Conservation (phyloP, 805 yeast species). For the Cyberlindnera americana region DNA sequence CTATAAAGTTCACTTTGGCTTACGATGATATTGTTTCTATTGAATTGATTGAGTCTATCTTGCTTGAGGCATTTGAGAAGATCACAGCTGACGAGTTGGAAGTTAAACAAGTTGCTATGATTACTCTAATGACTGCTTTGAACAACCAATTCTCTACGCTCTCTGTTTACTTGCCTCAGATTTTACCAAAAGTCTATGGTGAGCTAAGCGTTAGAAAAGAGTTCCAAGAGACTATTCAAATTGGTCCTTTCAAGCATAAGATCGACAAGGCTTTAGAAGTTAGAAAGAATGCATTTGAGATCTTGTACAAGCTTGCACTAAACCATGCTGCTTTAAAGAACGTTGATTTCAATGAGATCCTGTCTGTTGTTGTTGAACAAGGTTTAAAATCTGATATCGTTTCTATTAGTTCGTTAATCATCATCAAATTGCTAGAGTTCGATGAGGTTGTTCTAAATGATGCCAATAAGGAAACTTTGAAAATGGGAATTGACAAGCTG, state of each 20-base stretch:
- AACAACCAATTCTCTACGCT: conserved; percentile 51
- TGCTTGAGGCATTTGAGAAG: conserved; percentile 22
- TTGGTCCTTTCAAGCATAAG: conserved; percentile 85
- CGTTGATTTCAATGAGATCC: conserved; percentile 33
- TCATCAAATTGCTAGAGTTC: conserved; percentile 25
- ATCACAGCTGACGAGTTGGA: conserved; percentile 41
- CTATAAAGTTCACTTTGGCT: conserved; percentile 35
- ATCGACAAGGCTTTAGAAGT: conserved; percentile 75
- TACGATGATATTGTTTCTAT: conserved; percentile 27
- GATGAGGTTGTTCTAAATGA: conserved; percentile 24
- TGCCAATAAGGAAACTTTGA: conserved; percentile 17
- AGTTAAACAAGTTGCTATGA: conserved; percentile 57
- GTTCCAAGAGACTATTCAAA: conserved; percentile 62
- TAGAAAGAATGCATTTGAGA: conserved; percentile 69
- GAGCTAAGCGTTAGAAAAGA: conserved; percentile 55
- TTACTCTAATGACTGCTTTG: conserved; percentile 55
- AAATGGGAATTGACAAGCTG: conserved; percentile 28
- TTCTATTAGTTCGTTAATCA: conserved; percentile 26
- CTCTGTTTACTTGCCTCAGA: conserved; percentile 40
- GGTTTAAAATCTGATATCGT: conserved; percentile 37
- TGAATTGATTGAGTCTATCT: conserved; percentile 23
- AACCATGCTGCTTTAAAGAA: conserved; percentile 21
- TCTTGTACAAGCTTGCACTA: conserved; percentile 49
- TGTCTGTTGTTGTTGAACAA: conserved; percentile 32
- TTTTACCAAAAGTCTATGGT: conserved; percentile 48